Evolutionary conservation across 164 flowering plant genomes (phyloP), one percentile per base, ranked within the genome.

Genomic region (Kalanchoe fedtschenkoi): DNA sequence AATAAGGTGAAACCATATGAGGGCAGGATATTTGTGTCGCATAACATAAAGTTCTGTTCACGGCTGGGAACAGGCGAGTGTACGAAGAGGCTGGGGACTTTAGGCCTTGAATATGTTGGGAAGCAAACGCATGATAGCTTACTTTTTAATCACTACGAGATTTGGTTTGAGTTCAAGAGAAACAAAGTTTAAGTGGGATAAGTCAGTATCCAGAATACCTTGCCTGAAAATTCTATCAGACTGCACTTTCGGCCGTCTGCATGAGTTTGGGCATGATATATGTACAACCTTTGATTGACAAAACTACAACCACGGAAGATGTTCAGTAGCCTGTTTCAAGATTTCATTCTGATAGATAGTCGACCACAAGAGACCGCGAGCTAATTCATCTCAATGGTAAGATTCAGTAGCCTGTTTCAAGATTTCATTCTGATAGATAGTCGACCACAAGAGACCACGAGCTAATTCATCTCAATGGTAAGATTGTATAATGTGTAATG

Each of bases 81-180:
- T 58, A 83, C 83, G 11, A 90, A 76, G 74, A 71, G 86, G 76
- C 83, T 93, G 6, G 61, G 72, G 0, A 71, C 61, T 57, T 41
- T 93, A 38, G 96, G 97, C 60, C 89, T 93, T 13, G 88, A 88
- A 74, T 88, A 80, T 75, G 4, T 85, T 7, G 86, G 88, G 34
- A 90, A 93, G 77, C 85, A 77, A n/a, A 88, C 83, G 0, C 97
- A 93, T 68, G 99, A 93, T 74, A 93, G 99, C 68, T 78, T 93
- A 62, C 80, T 93, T 21, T 93, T 93, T 68, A 92, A 92, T 65
- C 98, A 92, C 66, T 92, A 85, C 62, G 96, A 92, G 72, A 87
- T 92, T 59, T 92, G 98, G 98, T 89, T 86, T 57, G 95, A 82
- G 76, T 89, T 92, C 56, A 51, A 28, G 28, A 51, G 32, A 3